Conservation (phyloP, 768 basidiomycete genomes). For the Psilocybe sp. region DNA sequence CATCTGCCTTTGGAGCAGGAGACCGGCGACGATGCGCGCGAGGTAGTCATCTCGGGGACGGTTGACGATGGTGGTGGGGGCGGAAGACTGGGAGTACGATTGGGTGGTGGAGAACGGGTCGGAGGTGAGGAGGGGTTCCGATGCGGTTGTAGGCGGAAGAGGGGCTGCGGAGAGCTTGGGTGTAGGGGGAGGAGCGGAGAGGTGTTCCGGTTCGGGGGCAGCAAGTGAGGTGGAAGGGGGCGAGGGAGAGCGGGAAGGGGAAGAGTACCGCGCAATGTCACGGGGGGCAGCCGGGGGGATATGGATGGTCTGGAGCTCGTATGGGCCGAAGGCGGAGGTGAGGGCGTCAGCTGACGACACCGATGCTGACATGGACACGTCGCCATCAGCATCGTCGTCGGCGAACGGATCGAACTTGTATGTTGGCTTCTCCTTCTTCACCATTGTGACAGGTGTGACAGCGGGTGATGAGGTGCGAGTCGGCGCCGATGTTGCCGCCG, state of each 20-base stretch:
- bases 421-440: constrained; percentile 3
- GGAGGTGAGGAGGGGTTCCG: constrained; percentile 1
- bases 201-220: constrained; percentile 2
- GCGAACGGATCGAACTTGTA: constrained; percentile 36
- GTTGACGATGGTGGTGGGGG: constrained; percentile 3
- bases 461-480: background rate
- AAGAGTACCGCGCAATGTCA: constrained; percentile 19
- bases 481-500: background rate
- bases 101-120: background rate
- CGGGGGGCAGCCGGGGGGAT: constrained; percentile 20
- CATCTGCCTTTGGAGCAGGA: constrained; percentile 50
- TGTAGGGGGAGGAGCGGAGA: constrained; percentile 8
- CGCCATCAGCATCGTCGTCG: constrained; percentile 21
- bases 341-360: background rate
- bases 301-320: constrained; percentile 23
- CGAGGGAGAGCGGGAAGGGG: constrained; percentile 1
- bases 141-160: constrained; percentile 8
- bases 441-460: background rate
- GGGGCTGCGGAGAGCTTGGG: constrained; percentile 2
- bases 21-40: constrained; percentile 48
- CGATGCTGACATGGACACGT: background rate
- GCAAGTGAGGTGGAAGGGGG: constrained; percentile 2
- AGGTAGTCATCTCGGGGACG: background rate
- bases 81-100: background rate
- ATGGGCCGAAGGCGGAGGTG: background rate